Percentiles rank a stretch among this genome's conserved stretches.
phyloP scores from a whole-genome alignment of 2,329 filamentous ascomycete species.

The Cladophialophora carrionii region DNA sequence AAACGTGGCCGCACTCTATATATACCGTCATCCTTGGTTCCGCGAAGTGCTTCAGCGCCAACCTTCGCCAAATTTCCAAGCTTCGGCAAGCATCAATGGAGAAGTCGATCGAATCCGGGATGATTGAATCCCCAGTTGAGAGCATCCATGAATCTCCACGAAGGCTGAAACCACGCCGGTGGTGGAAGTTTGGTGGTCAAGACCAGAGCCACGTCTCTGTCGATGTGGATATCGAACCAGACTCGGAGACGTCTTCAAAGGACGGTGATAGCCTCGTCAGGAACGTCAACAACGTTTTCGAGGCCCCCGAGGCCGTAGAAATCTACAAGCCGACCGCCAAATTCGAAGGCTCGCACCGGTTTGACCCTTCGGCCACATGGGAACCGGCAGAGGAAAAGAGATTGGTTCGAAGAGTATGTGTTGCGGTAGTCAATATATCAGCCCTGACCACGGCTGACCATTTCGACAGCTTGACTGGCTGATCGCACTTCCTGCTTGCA shows the following conservation, averaged over 20 bases:
- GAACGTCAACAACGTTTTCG: slow-evolving; percentile 33
- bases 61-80: not conserved
- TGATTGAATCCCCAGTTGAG: slow-evolving; percentile 6
- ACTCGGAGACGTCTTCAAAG: slow-evolving; percentile 28
- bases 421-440: slow-evolving; percentile 37
- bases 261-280: slow-evolving; percentile 26
- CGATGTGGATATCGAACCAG: slow-evolving; percentile 20
- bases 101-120: slow-evolving; percentile 10
- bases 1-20: slow-evolving; percentile 11
- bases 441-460: slow-evolving; percentile 32
- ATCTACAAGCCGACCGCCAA: slow-evolving; percentile 33
- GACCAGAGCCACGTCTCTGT: slow-evolving; percentile 33
- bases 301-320: slow-evolving; percentile 31
- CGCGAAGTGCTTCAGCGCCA: slow-evolving; percentile 1
- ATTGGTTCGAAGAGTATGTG: slow-evolving; percentile 34
- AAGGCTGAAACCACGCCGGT: slow-evolving; percentile 17
- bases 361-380: slow-evolving; percentile 44
- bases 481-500: slow-evolving; percentile 44
- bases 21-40: slow-evolving; percentile 6
- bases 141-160: slow-evolving; percentile 2
- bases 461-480: slow-evolving; percentile 38
- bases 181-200: slow-evolving; percentile 33
- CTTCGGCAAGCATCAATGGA: slow-evolving; percentile 10
- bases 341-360: slow-evolving; percentile 52
- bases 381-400: slow-evolving; percentile 37